Conservation (phyloP, 192 early-diverging fungal genomes). For the Rhizophagus prolifer region DNA sequence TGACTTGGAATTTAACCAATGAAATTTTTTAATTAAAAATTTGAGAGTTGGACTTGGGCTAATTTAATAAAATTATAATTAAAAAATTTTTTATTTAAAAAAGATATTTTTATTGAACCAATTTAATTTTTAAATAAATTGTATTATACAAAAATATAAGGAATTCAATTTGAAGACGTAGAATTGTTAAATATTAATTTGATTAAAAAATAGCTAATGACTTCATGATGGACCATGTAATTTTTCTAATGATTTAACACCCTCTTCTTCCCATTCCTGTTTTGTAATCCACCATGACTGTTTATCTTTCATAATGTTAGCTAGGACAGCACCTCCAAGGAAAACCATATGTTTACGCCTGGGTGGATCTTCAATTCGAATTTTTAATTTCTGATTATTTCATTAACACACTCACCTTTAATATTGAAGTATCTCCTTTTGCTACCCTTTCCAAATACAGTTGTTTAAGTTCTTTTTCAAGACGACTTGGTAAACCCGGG, state of each 20-base stretch:
- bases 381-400: slow-evolving; percentile 85
- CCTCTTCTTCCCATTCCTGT: slow-evolving; percentile 92
- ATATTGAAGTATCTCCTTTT: slow-evolving; percentile 75
- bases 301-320: slow-evolving; percentile 91
- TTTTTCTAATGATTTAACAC: slow-evolving; percentile 70
- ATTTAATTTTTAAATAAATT: no score
- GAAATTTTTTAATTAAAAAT: no score
- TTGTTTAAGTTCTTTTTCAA: slow-evolving; percentile 99
- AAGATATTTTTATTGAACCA: no score
- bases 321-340: slow-evolving; percentile 94
- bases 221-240: slow-evolving; percentile 25
- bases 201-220: no score
- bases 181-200: no score
- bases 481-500: slow-evolving; percentile 91
- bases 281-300: slow-evolving; percentile 90
- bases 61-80: no score
- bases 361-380: slow-evolving; percentile 97
- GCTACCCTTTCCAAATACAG: slow-evolving; percentile 90
- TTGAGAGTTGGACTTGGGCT: no score
- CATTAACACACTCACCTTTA: slow-evolving; percentile 61
- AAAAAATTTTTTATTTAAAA: no score
- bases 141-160: no score
- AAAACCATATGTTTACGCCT: slow-evolving; percentile 99
- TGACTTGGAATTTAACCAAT: no score
- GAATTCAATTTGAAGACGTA: no score